Percentiles rank a stretch among this genome's conserved stretches.
These are phyloP conservation scores for Sporobolomyces phaffii DNA, from an alignment of 768 basidiomycete species.

Conservation along the genomic window DNA sequence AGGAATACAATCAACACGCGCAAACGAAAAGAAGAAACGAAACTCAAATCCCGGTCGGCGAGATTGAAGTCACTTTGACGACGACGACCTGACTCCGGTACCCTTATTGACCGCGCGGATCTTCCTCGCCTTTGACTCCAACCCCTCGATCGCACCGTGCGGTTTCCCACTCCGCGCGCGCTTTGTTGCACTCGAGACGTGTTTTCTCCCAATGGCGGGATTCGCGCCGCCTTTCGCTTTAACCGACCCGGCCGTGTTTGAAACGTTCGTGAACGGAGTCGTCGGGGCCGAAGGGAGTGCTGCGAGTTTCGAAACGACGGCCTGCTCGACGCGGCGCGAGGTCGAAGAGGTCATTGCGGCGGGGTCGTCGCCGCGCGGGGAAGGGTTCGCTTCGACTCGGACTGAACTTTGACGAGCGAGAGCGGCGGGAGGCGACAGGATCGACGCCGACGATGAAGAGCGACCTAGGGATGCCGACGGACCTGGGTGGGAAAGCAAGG, in stretches of 20 bases:
- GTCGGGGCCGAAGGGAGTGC: slow-evolving; percentile 1
- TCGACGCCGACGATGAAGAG: background rate
- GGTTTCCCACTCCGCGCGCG: background rate
- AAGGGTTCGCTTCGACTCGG: background rate
- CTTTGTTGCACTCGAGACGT: background rate
- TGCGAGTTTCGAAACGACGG: background rate
- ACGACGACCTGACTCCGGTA: background rate
- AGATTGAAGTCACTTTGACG: too few relatives aligned
- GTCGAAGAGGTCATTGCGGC: background rate
- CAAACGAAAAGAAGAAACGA: too few relatives aligned
- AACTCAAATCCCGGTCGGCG: too few relatives aligned
- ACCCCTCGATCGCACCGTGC: background rate
- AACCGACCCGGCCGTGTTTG: background rate
- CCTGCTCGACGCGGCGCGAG: background rate
- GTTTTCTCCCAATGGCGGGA: background rate
- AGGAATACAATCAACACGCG: too few relatives aligned
- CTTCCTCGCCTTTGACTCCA: background rate
- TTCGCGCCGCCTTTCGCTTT: background rate
- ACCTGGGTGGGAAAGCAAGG: background rate
- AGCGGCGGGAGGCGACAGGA: background rate
- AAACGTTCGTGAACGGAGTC: background rate
- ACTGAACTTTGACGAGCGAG: background rate
- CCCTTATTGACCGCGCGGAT: background rate
- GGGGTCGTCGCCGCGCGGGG: background rate
- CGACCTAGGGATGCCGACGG: too few relatives aligned